phyloP scores from a whole-genome alignment of 805 yeast species.

The Sungouiella blattae region DNA sequence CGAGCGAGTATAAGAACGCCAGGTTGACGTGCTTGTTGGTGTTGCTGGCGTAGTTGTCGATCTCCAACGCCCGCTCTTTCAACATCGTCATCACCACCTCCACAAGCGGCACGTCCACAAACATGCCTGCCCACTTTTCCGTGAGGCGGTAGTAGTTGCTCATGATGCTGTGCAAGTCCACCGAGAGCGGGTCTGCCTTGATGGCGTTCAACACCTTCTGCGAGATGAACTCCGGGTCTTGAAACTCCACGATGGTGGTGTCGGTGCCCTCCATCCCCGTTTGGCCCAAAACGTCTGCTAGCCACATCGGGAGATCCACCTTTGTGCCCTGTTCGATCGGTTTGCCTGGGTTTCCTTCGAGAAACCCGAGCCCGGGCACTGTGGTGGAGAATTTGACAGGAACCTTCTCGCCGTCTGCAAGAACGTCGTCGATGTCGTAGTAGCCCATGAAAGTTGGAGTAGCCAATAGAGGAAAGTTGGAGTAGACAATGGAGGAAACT shows the following conservation, averaged over 20 bases:
- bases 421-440: slow-evolving; percentile 74
- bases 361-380: slow-evolving; percentile 84
- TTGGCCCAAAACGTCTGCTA: slow-evolving; percentile 78
- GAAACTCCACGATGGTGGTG: slow-evolving; percentile 59
- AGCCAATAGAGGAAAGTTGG: too few species aligned
- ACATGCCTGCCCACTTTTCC: slow-evolving; percentile 74
- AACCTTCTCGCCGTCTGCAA: slow-evolving; percentile 66
- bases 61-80: slow-evolving; percentile 61
- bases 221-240: slow-evolving; percentile 68
- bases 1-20: slow-evolving; percentile 62
- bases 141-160: slow-evolving; percentile 69
- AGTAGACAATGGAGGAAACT: too few species aligned
- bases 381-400: slow-evolving; percentile 77
- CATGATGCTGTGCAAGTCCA: slow-evolving; percentile 65
- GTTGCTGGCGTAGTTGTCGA: slow-evolving; percentile 66
- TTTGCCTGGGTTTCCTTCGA: slow-evolving; percentile 74
- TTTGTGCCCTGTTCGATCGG: slow-evolving; percentile 56
- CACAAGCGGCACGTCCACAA: slow-evolving; percentile 60
- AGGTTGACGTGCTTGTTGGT: slow-evolving; percentile 45
- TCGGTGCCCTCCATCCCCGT: too few species aligned
- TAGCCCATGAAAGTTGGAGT: slow-evolving; percentile 30
- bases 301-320: slow-evolving; percentile 83
- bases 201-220: slow-evolving; percentile 74
- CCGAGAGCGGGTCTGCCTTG: slow-evolving; percentile 60
- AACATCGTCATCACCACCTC: slow-evolving; percentile 51